Evolutionary conservation across 768 basidiomycete genomes (phyloP), one percentile per base, ranked within the genome.

Genomic region (Polyporus arcularius): DNA sequence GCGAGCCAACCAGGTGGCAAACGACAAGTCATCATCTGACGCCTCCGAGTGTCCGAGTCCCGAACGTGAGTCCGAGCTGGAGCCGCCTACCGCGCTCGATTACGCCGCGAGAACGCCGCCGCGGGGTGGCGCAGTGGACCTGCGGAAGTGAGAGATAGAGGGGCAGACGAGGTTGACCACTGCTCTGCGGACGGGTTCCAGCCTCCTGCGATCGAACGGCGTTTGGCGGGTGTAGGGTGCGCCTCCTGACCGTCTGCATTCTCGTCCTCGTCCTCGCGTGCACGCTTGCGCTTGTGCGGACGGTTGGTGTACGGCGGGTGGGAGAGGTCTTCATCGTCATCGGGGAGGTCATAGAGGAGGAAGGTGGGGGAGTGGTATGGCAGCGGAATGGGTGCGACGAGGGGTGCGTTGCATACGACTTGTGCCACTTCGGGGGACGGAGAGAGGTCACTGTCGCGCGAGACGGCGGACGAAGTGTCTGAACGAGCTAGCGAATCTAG

Each of bases 311-410:
- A 88, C 0, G 87, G 88, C 7, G 88, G 85, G 63, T 83, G 83
- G 0, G 88, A 88, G 43, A 88, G 81, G 68, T 89, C 86, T 68
- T 87, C 84, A 73, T 87, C 86, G 8, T 83, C 74, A 73, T 87
- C 87, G 0, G 88, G 88, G 26, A 83, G 74, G 57, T 86, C 84
- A 70, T 86, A 88, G 55, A 87, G 84, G 57, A 89, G 82, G 70
- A 88, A 87, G 0, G 82, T 83, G 30, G 87, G 87, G 10, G 86
- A 85, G 57, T 86, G 85, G 72, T 85, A 88, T 2, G 87, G 88
- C 40, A 88, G 81, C 0, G 87, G 87, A 28, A 82, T 82, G 12
- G 88, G 87, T 0, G 86, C 87, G 62, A 88, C 74, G 57, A 89
- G 77, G n/a, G 87, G 87, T 2, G 85, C 84, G 62, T 85, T 81